Base-by-base conservation (phyloP, 352 stramenopile genomes). In the Halophytophthora polymorphica region DNA sequence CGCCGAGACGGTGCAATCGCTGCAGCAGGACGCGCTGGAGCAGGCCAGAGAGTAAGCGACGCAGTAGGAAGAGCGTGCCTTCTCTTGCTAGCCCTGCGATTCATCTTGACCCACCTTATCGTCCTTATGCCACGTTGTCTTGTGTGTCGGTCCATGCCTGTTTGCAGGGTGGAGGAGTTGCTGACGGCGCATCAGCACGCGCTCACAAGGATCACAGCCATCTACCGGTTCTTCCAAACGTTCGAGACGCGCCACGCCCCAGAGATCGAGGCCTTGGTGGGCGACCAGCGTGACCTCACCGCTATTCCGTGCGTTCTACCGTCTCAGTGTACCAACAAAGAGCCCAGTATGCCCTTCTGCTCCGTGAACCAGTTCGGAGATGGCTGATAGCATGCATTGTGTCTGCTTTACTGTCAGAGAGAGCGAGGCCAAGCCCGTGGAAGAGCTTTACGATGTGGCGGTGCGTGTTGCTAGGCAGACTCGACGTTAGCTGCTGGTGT, bases 21-120 rank as follows among this genome's bases (percentile, higher is more conserved):
- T 94, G 14, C 79, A 94, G 48, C 79, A 89, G 36, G 81, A 94
- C 47, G 72, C 83, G 15, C 43, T 80, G 15, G 74, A 88, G 29
- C 83, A 88, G 54, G 73, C 71, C 17, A 87, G 77, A 54, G 80
- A 88, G 77, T 89, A 45, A 22, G 67, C 63, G 15, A n/a, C 18
- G 33, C 31, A 28, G 33, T 10, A 11, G 22, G 22, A 5, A 19
- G 29, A 37, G 2, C 4, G 15, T 31, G 29, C 6, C 3, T 15
- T 17, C 15, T 37, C 2, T 25, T 19, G 14, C 14, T 19, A 25
- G 19, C 19, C 6, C 6, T 38, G 11, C 19, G 28, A 17, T 11
- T 17, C 4, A 23, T 47, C n/a, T 22, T 22, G 17, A 12, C 1
- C 35, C 13, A 13, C 31, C 15, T 36, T n/a, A n/a, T 37, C 33